phyloP scores from a whole-genome alignment of 2,329 filamentous ascomycete genomes.

The Curvularia hawaiiensis region DNA sequence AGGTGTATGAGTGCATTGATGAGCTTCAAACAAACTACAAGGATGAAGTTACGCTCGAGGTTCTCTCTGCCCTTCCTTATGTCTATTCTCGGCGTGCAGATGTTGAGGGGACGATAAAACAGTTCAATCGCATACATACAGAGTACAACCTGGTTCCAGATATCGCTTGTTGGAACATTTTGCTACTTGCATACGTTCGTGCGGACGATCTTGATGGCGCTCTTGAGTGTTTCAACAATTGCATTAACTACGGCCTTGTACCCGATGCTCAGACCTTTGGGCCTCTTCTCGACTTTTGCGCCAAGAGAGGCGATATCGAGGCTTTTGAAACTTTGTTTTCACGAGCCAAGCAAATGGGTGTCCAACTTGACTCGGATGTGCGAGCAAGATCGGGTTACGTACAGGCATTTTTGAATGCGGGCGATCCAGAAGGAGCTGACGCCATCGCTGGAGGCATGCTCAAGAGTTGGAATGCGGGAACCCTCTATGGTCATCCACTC shows the following conservation, averaged over 20 bases:
- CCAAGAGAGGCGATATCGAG: constrained; percentile 73
- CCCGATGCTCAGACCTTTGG: constrained; percentile 71
- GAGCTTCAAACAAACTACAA: constrained; percentile 25
- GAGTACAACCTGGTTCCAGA: constrained; percentile 64
- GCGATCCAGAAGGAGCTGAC: constrained; percentile 48
- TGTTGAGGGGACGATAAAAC: constrained; percentile 60
- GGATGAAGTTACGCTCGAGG: constrained; percentile 15
- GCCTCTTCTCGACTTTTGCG: constrained; percentile 74
- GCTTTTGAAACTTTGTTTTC: constrained; percentile 69
- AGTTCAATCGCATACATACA: constrained; percentile 66
- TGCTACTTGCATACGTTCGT: constrained; percentile 73
- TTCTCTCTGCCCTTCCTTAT: constrained; percentile 59
- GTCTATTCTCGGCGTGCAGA: constrained; percentile 74
- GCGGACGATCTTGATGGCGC: constrained; percentile 70
- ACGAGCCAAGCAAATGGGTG: constrained; percentile 59
- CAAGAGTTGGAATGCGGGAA: constrained; percentile 44
- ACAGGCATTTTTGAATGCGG: constrained; percentile 62
- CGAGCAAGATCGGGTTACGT: constrained; percentile 57
- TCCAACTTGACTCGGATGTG: constrained; percentile 30
- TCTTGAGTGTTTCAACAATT: constrained; percentile 65
- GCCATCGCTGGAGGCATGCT: constrained; percentile 65
- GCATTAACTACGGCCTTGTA: constrained; percentile 55
- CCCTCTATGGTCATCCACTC: constrained; percentile 54
- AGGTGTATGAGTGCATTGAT: constrained; percentile 42
- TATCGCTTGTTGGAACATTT: constrained; percentile 72